These are phyloP conservation scores for Tremella mesenterica DNA, from an alignment of 768 basidiomycete genomes.

Conservation along the genomic window DNA sequence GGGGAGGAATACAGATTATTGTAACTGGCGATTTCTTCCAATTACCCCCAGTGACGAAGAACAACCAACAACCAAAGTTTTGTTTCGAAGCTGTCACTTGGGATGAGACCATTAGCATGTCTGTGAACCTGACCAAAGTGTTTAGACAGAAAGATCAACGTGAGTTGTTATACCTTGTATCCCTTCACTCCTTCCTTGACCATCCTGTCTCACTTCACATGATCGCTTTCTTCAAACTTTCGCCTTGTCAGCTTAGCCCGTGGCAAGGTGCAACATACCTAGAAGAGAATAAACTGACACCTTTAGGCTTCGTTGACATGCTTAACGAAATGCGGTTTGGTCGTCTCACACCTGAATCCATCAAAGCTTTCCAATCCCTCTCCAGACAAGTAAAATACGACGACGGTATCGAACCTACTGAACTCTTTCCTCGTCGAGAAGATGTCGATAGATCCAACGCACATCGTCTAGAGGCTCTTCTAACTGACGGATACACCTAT, in stretches of 20 bases:
- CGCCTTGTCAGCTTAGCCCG: too few species aligned
- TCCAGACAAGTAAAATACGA: slow-evolving; percentile 62
- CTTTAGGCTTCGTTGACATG: slow-evolving; percentile 82
- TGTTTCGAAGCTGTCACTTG: slow-evolving; percentile 83
- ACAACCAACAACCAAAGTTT: slow-evolving; percentile 59
- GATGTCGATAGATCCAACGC: slow-evolving; percentile 82
- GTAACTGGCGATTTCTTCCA: slow-evolving; percentile 98
- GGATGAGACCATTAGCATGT: slow-evolving; percentile 63
- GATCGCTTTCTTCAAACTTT: too few species aligned
- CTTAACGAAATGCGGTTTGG: slow-evolving; percentile 98
- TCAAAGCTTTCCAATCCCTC: slow-evolving; percentile 62
- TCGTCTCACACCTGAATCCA: slow-evolving; percentile 55
- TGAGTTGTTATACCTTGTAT: slow-evolving; percentile 42
- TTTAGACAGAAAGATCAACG: slow-evolving; percentile 90
- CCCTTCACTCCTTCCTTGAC: background rate
- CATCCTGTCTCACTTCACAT: background rate
- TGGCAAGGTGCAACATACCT: too few species aligned
- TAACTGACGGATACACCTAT: slow-evolving; percentile 53
- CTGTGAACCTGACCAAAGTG: slow-evolving; percentile 88
- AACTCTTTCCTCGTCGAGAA: slow-evolving; percentile 86
- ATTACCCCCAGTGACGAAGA: slow-evolving; percentile 79
- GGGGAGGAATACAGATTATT: slow-evolving; percentile 90
- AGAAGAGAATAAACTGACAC: slow-evolving; percentile 1
- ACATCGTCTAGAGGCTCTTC: slow-evolving; percentile 57
- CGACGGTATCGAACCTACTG: slow-evolving; percentile 80